Evolutionary conservation across 768 basidiomycete genomes (phyloP).

Genomic region (Infundibulicybe gibba): DNA sequence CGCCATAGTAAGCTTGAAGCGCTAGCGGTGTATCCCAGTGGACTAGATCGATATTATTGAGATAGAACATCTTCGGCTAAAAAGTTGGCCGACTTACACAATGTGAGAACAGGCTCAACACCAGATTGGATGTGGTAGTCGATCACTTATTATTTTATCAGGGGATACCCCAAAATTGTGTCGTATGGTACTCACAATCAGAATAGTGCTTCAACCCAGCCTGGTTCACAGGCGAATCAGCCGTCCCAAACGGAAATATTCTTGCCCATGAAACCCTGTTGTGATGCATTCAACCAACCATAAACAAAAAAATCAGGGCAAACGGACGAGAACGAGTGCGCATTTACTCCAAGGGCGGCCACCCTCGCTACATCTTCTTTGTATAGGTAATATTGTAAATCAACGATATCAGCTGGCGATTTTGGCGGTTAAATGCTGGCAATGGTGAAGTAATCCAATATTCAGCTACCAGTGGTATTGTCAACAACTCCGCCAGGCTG

Average conservation of each 20-base stretch:
- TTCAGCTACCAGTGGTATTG: constrained; percentile 35
- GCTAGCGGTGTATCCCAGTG: constrained; percentile 50
- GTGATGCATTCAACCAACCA: not conserved
- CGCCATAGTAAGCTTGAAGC: constrained; percentile 44
- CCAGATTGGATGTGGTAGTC: constrained; percentile 37
- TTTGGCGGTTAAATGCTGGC: not conserved
- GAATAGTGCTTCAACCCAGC: constrained; percentile 41
- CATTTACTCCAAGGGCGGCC: constrained; percentile 46
- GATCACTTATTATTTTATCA: constrained; percentile 28
- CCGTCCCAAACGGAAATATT: constrained; percentile 45
- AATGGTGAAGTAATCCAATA: not conserved
- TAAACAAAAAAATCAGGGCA: not conserved
- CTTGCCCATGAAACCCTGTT: constrained; percentile 47
- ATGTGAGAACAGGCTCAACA: constrained; percentile 43
- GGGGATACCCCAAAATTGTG: not conserved
- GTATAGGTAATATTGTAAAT: constrained; percentile 49
- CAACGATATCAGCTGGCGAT: constrained; percentile 38
- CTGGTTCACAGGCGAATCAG: constrained; percentile 47
- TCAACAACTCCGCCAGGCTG: constrained; percentile 38
- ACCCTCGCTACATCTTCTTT: constrained; percentile 49
- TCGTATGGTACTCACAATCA: constrained; percentile 25
- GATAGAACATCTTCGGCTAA: not conserved
- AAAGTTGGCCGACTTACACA: constrained; percentile 31
- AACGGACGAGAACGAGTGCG: constrained; percentile 48
- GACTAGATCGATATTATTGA: constrained; percentile 18